Evolutionary conservation across 2,329 filamentous ascomycete species (phyloP).

Genomic region (Alternaria gansuensis): DNA sequence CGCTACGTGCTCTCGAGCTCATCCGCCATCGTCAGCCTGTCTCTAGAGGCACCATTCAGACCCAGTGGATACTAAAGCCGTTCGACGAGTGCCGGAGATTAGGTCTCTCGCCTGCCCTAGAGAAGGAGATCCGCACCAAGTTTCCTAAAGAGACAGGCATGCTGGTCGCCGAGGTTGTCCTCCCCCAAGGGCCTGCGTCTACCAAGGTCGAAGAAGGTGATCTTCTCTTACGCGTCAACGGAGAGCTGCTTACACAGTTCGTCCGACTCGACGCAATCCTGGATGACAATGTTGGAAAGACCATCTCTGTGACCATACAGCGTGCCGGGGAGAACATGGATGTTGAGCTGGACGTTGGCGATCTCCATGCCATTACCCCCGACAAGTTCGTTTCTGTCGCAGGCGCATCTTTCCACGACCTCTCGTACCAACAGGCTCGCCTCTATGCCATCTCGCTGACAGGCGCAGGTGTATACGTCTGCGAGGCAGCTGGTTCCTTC

Average conservation of each 20-base stretch:
- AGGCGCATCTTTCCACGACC: conserved; percentile 91
- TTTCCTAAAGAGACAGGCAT: conserved; percentile 96
- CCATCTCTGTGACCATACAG: conserved; percentile 83
- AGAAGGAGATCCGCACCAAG: conserved; percentile 79
- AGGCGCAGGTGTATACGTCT: conserved; percentile 82
- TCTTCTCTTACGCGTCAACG: conserved; percentile 91
- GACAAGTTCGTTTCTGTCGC: conserved; percentile 95
- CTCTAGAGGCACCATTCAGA: conserved; percentile 95
- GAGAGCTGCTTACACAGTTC: conserved; percentile 91
- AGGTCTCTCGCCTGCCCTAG: conserved; percentile 84
- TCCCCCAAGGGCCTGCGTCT: conserved; percentile 89
- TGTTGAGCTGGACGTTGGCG: conserved; percentile 83
- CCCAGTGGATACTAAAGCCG: conserved; percentile 94
- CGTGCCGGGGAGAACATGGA: conserved; percentile 88
- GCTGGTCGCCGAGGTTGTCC: conserved; percentile 93
- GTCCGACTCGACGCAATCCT: conserved; percentile 89
- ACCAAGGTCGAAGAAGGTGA: conserved; percentile 92
- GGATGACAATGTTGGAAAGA: conserved; percentile 82
- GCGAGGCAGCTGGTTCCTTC: conserved; percentile 94
- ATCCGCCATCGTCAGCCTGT: conserved; percentile 79
- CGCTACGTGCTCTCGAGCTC: conserved; percentile 84
- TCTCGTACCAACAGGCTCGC: conserved; percentile 97
- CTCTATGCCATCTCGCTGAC: conserved; percentile 91
- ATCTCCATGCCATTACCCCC: conserved; percentile 93
- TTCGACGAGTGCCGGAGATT: conserved; percentile 96